Evolutionary conservation across 257 asterid species (phyloP).

Genomic region (Solanum chilense): DNA sequence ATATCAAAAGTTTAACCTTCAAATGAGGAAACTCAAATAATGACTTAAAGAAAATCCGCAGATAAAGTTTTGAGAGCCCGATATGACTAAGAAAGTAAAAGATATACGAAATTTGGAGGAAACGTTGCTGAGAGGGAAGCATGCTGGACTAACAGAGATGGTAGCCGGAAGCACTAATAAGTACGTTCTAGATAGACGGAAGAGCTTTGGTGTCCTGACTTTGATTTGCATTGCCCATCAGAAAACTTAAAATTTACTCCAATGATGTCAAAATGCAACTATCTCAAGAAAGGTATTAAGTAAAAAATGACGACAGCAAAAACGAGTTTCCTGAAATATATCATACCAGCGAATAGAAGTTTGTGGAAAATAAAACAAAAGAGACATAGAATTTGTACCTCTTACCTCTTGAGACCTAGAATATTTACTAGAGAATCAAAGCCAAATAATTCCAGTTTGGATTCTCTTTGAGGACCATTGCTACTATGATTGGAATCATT

Average conservation of each 20-base stretch:
- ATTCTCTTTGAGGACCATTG: conserved; percentile 57
- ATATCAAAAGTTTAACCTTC: not conserved
- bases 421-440: conserved; percentile 94
- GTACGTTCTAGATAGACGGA: not conserved
- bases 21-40: not conserved
- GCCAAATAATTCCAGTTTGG: conserved; percentile 94
- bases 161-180: not conserved
- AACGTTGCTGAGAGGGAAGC: not conserved
- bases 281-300: not conserved
- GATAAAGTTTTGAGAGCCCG: not conserved
- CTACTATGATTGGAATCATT: conserved; percentile 42
- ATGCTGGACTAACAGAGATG: not conserved
- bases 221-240: not conserved
- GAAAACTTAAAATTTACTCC: not conserved
- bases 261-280: not conserved
- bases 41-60: not conserved
- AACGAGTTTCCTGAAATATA: not conserved
- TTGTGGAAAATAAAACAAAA: not conserved
- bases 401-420: conserved; percentile 92
- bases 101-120: not conserved
- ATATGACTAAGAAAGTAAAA: not conserved
- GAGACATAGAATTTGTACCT: not conserved
- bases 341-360: not conserved
- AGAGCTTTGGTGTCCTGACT: not conserved
- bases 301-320: not conserved